These are phyloP conservation scores for Thermothelomyces thermophilus DNA, from an alignment of 2,329 filamentous ascomycete genomes.

Conservation along the genomic window DNA sequence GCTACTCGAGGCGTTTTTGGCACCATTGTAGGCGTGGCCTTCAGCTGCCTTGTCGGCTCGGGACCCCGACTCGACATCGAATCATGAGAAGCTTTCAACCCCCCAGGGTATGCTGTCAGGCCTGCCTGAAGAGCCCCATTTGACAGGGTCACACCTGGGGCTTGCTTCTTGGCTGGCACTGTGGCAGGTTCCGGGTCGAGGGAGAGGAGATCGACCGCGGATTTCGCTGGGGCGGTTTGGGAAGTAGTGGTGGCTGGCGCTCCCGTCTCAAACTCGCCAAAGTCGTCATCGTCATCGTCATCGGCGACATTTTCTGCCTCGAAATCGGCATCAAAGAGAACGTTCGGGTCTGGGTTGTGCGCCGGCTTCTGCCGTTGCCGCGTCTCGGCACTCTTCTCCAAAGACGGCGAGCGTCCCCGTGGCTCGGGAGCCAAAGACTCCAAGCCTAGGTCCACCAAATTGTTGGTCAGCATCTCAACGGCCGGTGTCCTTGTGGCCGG, in stretches of 20 bases:
- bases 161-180: conserved; percentile 21
- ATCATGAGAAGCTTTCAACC: conserved; percentile 40
- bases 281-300: conserved; percentile 41
- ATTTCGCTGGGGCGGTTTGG: conserved; percentile 5
- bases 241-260: conserved; percentile 4
- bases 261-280: conserved; percentile 29
- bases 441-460: conserved; percentile 36
- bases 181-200: neutral
- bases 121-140: conserved; percentile 29
- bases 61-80: conserved; percentile 49
- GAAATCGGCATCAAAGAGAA: conserved; percentile 63
- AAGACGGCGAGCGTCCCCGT: conserved; percentile 18
- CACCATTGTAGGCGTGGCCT: conserved; percentile 40
- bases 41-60: conserved; percentile 43
- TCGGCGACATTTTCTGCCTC: conserved; percentile 30
- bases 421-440: conserved; percentile 20
- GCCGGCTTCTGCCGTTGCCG: conserved; percentile 21
- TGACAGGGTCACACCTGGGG: conserved; percentile 29
- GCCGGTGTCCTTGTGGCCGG: conserved; percentile 43
- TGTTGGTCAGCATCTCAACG: conserved; percentile 49
- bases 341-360: conserved; percentile 39
- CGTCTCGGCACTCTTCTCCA: conserved; percentile 11
- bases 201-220: conserved; percentile 20
- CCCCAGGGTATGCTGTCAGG: conserved; percentile 37
- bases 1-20: conserved; percentile 30